These are phyloP conservation scores for Starmerella gropengiesseri DNA, from an alignment of 805 yeast genomes.

Conservation along the genomic window DNA sequence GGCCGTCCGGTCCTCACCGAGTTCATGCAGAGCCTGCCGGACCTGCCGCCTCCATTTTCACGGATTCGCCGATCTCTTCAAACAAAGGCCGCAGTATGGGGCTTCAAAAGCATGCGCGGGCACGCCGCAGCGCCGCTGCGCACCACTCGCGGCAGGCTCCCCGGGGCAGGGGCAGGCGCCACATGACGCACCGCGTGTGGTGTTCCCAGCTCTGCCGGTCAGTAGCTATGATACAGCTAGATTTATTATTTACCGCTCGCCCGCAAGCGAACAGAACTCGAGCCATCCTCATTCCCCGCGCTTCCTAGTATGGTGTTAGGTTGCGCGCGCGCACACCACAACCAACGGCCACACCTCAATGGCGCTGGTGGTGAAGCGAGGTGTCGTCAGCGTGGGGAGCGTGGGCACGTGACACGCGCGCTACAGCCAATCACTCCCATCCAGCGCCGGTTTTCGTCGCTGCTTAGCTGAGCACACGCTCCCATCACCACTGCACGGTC, in stretches of 20 bases:
- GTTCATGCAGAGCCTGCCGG: background rate
- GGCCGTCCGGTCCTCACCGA: conserved; percentile 3
- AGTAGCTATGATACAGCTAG: no score
- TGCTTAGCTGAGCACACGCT: conserved; percentile 11
- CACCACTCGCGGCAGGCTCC: background rate
- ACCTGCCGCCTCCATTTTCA: background rate
- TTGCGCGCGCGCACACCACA: background rate
- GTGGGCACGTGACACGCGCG: background rate
- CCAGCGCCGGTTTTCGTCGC: conserved; percentile 1
- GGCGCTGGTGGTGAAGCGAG: background rate
- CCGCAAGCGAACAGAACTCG: no score
- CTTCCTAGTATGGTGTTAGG: no score
- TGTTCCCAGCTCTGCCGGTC: no score
- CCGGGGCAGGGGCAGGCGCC: conserved; percentile 5
- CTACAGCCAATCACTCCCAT: background rate
- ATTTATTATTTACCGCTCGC: no score
- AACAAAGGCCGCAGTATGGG: background rate
- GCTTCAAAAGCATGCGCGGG: background rate
- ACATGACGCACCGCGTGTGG: background rate
- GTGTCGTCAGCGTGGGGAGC: background rate
- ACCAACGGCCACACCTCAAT: no score
- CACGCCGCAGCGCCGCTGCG: background rate
- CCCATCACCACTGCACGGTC: conserved; percentile 5
- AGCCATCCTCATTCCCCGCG: no score
- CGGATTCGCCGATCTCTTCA: background rate